These are phyloP conservation scores for Dalbergia oliveri DNA, from an alignment of 306 rosid species.

Conservation along the genomic window DNA sequence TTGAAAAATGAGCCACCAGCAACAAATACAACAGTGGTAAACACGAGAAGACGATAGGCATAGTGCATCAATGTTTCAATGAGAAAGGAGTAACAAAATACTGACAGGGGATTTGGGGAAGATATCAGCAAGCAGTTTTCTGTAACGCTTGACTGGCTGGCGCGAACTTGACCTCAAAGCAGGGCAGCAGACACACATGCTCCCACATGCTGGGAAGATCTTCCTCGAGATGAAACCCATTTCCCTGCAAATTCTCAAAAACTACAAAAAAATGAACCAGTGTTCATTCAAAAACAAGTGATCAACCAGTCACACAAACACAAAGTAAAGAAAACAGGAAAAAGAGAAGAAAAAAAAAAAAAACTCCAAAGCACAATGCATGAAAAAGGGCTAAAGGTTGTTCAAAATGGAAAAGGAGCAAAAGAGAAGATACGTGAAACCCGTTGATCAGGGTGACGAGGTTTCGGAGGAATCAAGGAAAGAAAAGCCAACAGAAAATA, in stretches of 20 bases:
- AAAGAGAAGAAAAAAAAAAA: too few species aligned
- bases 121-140: conserved; percentile 87
- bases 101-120: conserved; percentile 90
- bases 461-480: neutral
- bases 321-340: too few species aligned
- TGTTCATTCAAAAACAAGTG: neutral
- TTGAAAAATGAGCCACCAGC: neutral
- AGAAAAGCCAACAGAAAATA: neutral
- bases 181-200: conserved; percentile 98
- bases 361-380: conserved; percentile 1
- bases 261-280: neutral
- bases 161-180: conserved; percentile 95
- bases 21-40: neutral
- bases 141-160: conserved; percentile 96
- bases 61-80: conserved; percentile 5
- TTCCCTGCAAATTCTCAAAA: conserved; percentile 50
- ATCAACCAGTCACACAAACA: too few species aligned
- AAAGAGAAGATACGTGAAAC: too few species aligned
- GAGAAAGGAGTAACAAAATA: neutral
- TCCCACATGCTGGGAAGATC: conserved; percentile 95
- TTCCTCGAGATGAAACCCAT: conserved; percentile 95
- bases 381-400: neutral
- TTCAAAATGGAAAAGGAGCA: neutral
- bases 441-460: neutral
- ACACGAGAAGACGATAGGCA: neutral